These are phyloP conservation scores for Calonectria crousiana DNA, from an alignment of 2,329 filamentous ascomycete species.

Conservation along the genomic window DNA sequence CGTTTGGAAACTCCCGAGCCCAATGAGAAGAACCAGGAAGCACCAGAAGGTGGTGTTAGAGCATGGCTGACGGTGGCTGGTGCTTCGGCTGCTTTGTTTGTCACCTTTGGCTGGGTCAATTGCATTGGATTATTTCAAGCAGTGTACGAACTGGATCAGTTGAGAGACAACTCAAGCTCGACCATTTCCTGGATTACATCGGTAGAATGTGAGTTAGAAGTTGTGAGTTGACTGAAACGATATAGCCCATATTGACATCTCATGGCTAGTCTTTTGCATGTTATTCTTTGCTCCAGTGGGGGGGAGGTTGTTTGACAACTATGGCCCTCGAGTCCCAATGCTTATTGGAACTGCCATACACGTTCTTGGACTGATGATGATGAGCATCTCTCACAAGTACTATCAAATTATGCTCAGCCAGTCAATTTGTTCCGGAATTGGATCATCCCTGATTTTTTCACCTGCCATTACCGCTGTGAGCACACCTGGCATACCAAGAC, in stretches of 20 bases:
- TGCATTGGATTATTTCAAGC: conserved; percentile 61
- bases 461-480: conserved; percentile 32
- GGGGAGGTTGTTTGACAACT: conserved; percentile 65
- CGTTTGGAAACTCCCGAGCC: neutral
- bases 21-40: neutral
- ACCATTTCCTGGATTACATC: conserved; percentile 65
- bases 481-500: neutral
- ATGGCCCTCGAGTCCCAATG: conserved; percentile 66
- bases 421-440: conserved; percentile 31
- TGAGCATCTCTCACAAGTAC: conserved; percentile 54
- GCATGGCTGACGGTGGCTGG: conserved; percentile 35
- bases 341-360: conserved; percentile 62
- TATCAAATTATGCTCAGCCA: conserved; percentile 47
- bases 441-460: conserved; percentile 32
- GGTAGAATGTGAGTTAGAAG: conserved; percentile 48
- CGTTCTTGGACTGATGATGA: conserved; percentile 71
- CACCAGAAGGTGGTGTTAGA: conserved; percentile 25
- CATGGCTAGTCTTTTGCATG: conserved; percentile 40
- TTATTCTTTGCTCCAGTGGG: conserved; percentile 48
- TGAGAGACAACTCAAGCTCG: conserved; percentile 57
- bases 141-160: conserved; percentile 59
- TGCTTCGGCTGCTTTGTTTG: conserved; percentile 37
- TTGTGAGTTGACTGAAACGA: neutral
- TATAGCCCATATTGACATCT: neutral
- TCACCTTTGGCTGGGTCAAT: conserved; percentile 44